A percentile compares a stretch with the other conserved stretches of the same genome.
phyloP scores from a whole-genome alignment of 306 rosid genomes.

The Rosa chinensis region DNA sequence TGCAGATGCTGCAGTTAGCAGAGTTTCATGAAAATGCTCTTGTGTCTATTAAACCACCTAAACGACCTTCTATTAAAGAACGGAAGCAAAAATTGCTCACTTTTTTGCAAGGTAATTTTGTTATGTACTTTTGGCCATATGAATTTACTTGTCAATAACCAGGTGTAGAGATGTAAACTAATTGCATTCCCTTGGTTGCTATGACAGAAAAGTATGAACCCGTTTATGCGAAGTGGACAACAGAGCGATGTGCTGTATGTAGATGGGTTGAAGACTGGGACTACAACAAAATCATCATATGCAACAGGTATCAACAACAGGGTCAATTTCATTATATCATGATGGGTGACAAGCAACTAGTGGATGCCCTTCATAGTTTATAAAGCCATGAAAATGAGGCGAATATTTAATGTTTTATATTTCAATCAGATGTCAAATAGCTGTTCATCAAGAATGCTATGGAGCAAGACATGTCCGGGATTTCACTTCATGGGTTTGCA shows the following conservation, averaged over 20 bases:
- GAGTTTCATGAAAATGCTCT: constrained; percentile 78
- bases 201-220: constrained; percentile 92
- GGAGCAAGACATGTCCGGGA: constrained; percentile 93
- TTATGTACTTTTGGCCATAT: background rate
- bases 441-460: constrained; percentile 99
- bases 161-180: constrained; percentile 20
- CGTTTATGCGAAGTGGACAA: constrained; percentile 92
- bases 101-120: constrained; percentile 76
- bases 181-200: constrained; percentile 26
- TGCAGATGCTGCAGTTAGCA: constrained; percentile 96
- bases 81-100: constrained; percentile 84
- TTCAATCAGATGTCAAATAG: constrained; percentile 86
- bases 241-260: constrained; percentile 99
- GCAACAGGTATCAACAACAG: constrained; percentile 68
- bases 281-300: constrained; percentile 94
- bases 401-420: constrained; percentile 3
- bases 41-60: constrained; percentile 71
- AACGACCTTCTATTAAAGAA: constrained; percentile 81
- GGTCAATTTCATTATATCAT: constrained; percentile 12
- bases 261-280: constrained; percentile 99
- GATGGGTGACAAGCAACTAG: constrained; percentile 5
- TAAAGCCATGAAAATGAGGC: background rate
- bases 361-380: constrained; percentile 1
- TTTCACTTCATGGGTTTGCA: constrained; percentile 98
- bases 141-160: background rate